Conservation (phyloP, 257 asterid species). For the Paraleonurus japonicus region DNA sequence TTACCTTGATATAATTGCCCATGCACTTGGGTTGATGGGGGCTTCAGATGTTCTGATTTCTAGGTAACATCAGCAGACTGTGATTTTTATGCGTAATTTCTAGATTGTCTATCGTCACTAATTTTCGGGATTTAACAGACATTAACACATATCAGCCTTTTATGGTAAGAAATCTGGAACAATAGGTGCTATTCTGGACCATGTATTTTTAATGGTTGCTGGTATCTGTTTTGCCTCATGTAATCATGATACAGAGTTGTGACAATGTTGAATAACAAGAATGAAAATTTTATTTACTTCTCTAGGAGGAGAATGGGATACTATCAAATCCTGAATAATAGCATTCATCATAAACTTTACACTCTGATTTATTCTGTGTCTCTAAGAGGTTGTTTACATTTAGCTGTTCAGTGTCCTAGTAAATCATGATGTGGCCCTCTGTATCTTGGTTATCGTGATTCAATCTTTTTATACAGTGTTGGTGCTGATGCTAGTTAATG, state of each 20-base stretch:
- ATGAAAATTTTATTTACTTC: not conserved
- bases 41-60: slow-evolving; percentile 80
- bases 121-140: not conserved
- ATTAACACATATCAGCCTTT: not conserved
- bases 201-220: not conserved
- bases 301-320: not conserved
- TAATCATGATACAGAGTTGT: not conserved
- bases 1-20: slow-evolving; percentile 83
- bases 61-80: slow-evolving; percentile 47
- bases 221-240: not conserved
- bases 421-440: not conserved
- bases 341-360: not conserved
- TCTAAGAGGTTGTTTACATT: not conserved
- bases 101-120: not conserved
- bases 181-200: not conserved
- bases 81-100: slow-evolving; percentile 8
- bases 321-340: not conserved
- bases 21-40: slow-evolving; percentile 48
- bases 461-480: not conserved
- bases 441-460: not conserved
- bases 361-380: not conserved
- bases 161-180: not conserved
- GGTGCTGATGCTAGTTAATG: not conserved
- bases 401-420: not conserved
- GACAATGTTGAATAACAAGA: not conserved